Percentiles rank a stretch among this genome's conserved stretches.
Evolutionary conservation across 129 eudicot genomes (phyloP).

Genomic region (Pulicaria dysenterica): DNA sequence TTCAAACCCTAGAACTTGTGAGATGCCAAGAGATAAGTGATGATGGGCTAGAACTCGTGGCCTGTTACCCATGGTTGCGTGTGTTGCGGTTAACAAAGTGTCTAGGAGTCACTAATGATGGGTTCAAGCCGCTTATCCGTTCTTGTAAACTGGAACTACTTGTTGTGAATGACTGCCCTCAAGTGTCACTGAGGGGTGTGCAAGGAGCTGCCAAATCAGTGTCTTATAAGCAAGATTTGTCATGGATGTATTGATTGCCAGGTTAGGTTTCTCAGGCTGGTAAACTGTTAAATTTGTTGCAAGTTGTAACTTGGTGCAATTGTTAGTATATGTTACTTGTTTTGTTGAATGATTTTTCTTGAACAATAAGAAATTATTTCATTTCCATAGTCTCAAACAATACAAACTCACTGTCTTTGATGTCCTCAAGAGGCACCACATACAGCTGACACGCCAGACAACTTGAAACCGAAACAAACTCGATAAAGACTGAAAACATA

Average conservation of each 20-base stretch:
- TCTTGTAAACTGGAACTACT: slow-evolving; percentile 49
- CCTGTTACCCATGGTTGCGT: slow-evolving; percentile 38
- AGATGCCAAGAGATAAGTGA: slow-evolving; percentile 81
- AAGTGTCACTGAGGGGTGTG: slow-evolving; percentile 64
- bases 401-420: too few relatives aligned
- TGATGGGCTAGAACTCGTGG: slow-evolving; percentile 61
- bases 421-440: too few relatives aligned
- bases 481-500: too few relatives aligned
- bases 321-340: slow-evolving; percentile 9
- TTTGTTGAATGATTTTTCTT: not conserved
- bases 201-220: slow-evolving; percentile 73
- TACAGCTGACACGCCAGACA: too few relatives aligned
- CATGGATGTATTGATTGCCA: slow-evolving; percentile 64
- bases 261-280: not conserved
- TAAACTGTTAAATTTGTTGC: not conserved
- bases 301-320: not conserved
- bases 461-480: too few relatives aligned
- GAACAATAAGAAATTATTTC: too few relatives aligned
- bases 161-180: slow-evolving; percentile 78
- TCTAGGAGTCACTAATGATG: slow-evolving; percentile 72
- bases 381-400: too few relatives aligned
- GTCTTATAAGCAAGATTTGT: slow-evolving; percentile 63
- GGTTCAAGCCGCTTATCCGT: slow-evolving; percentile 53
- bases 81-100: slow-evolving; percentile 67
- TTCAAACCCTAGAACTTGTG: slow-evolving; percentile 61